Base-by-base conservation (phyloP, 306 rosid genomes). In the Geum urbanum region DNA sequence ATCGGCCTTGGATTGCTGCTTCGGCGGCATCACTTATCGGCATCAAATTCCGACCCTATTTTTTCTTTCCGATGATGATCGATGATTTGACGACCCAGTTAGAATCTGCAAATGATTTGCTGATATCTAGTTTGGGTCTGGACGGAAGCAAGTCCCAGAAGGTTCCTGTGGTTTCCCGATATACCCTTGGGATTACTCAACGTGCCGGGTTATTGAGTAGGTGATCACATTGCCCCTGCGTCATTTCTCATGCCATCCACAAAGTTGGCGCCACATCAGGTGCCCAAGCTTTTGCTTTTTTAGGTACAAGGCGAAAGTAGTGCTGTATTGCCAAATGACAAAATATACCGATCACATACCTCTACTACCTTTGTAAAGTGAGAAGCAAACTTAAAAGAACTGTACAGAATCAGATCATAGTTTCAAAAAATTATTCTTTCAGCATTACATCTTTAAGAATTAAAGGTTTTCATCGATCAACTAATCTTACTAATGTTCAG, bases 11-110 rank as follows among this genome's bases (percentile, higher is more conserved):
- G 92, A 70, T 41, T 86, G 87, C 79, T 69, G 73, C 83, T 88
- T 90, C 10, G 96, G 98, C 71, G 96, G 96, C 98, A 92, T 92
- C 73, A 12, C 20, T 69, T 20, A 54, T 69, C 73, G 73, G 64
- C 73, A 69, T 69, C 73, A 69, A 69, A 69, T 11, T 8, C 9
- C 10, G 20, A 3, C 9, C 12, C 7, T 68, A 52, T 39, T 14
- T 11, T 68, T 68, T 39, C 13, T 11, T 19, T 52, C 20, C 19
- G n/a, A n/a, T n/a, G n/a, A n/a, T n/a, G n/a, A n/a, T 53, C 16
- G 73, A 54, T 19, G 60, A 67, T 50, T 24, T 32, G 7, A 49
- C 8, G 32, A 8, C 6, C 39, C 44, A 44, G 27, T 27, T 41
- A 5, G 19, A 67, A 9, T 35, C 51, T 37, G 37, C 8, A 68